Conservation (phyloP, 352 stramenopile species). For the Phytophthora ohioensis region DNA sequence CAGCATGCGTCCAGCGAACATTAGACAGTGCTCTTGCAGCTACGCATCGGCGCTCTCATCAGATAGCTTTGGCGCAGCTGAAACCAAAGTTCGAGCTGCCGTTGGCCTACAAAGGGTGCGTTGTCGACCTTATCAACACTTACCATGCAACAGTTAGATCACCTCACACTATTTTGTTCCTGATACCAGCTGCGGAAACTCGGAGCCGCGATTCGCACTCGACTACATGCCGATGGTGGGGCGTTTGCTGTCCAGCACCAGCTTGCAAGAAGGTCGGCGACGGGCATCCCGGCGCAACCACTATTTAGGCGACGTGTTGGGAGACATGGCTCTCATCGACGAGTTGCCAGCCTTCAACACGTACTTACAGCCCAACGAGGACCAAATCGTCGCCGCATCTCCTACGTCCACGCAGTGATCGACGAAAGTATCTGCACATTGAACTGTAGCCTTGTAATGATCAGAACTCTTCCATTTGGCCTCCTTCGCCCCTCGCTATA, state of each 20-base stretch:
- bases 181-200: constrained; percentile 43
- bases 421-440: constrained; percentile 14
- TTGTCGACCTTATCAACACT: not conserved
- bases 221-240: constrained; percentile 83
- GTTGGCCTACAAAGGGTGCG: constrained; percentile 52
- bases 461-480: constrained; percentile 38
- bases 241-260: constrained; percentile 57
- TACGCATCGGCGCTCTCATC: constrained; percentile 27
- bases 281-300: constrained; percentile 75
- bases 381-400: constrained; percentile 67
- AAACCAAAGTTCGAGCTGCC: constrained; percentile 65
- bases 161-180: constrained; percentile 18
- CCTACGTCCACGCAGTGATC: constrained; percentile 41
- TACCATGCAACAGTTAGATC: constrained; percentile 6
- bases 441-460: constrained; percentile 43
- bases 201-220: constrained; percentile 53
- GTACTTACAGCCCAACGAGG: constrained; percentile 45
- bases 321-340: constrained; percentile 75
- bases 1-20: constrained; percentile 44
- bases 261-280: constrained; percentile 64
- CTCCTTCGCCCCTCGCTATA: constrained; percentile 15
- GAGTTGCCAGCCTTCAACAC: constrained; percentile 60
- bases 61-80: constrained; percentile 39
- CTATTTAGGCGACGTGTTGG: constrained; percentile 79
- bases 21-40: constrained; percentile 41